Evolutionary conservation across 805 yeast genomes (phyloP).

Genomic region (Candida suzukii): DNA sequence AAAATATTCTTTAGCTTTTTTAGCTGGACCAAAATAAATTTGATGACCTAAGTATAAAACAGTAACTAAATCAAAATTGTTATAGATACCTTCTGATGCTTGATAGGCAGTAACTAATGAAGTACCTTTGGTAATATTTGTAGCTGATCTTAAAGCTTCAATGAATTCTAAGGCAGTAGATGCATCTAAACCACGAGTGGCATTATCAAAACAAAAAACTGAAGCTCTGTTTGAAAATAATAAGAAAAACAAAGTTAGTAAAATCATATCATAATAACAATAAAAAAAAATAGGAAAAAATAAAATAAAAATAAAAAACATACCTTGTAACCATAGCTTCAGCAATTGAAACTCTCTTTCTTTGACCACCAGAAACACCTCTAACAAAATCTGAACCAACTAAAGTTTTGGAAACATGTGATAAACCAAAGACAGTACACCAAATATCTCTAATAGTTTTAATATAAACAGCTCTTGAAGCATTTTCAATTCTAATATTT

Average conservation of each 20-base stretch:
- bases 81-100: constrained; percentile 59
- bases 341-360: constrained; percentile 65
- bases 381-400: constrained; percentile 63
- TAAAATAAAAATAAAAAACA: neutral
- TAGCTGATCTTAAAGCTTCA: constrained; percentile 51
- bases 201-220: constrained; percentile 60
- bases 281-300: neutral
- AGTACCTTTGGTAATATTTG: constrained; percentile 48
- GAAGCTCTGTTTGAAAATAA: constrained; percentile 24
- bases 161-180: constrained; percentile 64
- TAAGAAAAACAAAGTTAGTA: neutral
- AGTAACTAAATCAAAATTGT: constrained; percentile 53
- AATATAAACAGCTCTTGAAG: constrained; percentile 35
- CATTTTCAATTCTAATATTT: constrained; percentile 36
- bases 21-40: constrained; percentile 51
- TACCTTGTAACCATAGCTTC: constrained; percentile 47
- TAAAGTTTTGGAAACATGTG: constrained; percentile 53
- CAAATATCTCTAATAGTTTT: constrained; percentile 36
- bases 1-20: constrained; percentile 47
- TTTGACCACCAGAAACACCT: constrained; percentile 70
- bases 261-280: neutral
- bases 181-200: constrained; percentile 66
- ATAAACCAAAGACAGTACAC: constrained; percentile 51
- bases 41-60: constrained; percentile 57
- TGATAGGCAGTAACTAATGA: constrained; percentile 63